Percentiles rank a stretch among this genome's conserved stretches.
Evolutionary conservation across 441 rosid species (phyloP).

Genomic region (Gossypium lobatum): DNA sequence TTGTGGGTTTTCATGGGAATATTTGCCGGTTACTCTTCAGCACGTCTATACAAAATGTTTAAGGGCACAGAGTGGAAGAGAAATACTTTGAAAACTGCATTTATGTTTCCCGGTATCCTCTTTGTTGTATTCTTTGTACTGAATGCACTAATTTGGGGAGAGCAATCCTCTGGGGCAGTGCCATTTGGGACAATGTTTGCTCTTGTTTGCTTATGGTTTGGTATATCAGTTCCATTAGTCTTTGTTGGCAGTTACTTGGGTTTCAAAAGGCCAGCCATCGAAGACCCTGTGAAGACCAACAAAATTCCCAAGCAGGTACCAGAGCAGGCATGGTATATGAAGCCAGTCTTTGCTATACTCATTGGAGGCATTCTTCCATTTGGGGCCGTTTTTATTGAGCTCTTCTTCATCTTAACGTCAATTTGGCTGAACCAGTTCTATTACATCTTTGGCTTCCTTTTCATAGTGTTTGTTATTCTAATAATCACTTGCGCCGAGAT

Average conservation of each 20-base stretch:
- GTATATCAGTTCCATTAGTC: constrained; percentile 93
- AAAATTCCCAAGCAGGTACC: constrained; percentile 90
- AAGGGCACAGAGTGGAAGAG: constrained; percentile 93
- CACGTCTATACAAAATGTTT: constrained; percentile 83
- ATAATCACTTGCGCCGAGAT: constrained; percentile 92
- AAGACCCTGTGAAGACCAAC: constrained; percentile 88
- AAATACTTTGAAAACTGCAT: constrained; percentile 81
- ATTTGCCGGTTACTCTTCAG: constrained; percentile 88
- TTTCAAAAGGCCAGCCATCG: constrained; percentile 90
- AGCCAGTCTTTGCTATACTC: constrained; percentile 78
- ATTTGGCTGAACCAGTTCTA: constrained; percentile 98
- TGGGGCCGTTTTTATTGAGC: constrained; percentile 94
- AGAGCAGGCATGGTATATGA: constrained; percentile 97
- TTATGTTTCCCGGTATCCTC: constrained; percentile 88
- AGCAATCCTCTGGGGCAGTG: constrained; percentile 89
- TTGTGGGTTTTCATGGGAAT: constrained; percentile 97
- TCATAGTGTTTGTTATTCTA: constrained; percentile 79
- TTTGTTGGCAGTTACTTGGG: constrained; percentile 93
- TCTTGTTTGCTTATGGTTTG: constrained; percentile 92
- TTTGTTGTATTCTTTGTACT: constrained; percentile 77
- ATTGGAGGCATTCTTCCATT: constrained; percentile 96
- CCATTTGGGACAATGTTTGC: constrained; percentile 97
- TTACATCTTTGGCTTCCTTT: constrained; percentile 96
- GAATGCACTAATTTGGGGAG: constrained; percentile 87
- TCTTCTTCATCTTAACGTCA: constrained; percentile 90